Evolutionary conservation across 768 basidiomycete genomes (phyloP), one percentile per base, ranked within the genome.

Genomic region (Phlegmacium glaucopus): DNA sequence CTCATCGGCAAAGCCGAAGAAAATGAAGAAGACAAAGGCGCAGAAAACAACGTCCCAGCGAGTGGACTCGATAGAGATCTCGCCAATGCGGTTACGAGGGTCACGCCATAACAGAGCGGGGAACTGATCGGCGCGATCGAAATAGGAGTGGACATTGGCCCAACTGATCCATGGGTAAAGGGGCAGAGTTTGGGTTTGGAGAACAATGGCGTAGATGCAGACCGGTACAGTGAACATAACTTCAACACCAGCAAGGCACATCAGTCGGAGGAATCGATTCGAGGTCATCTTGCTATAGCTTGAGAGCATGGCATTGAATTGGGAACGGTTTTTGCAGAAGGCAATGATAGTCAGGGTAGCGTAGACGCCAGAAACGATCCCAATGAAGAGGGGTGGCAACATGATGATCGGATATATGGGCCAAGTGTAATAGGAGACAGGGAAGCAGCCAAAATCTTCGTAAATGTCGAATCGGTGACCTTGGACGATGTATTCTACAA

Each of bases 1-100:
- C 57, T 85, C 85, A 18, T 75, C 72, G 9, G 77, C 79, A 43
- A 84, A 77, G 1, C 83, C 84, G 56, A 87, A 87, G 69, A 82
- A 78, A n/a, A 60, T 62, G 57, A 86, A 87, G 68, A 87, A 86
- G 36, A 77, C 11, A 49, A 83, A 61, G 3, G 79, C 76, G 52
- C 74, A 77, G 28, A 72, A 51, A 7, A 79, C 51, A 13, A 68
- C 54, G 17, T 68, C 44, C 80, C 80, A 82, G 42, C 82, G 73
- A 5, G 62, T 68, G 29, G 77, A 39, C 55, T 82, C 78, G 17
- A 76, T 47, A 1, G 59, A 53, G 8, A 49, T 26, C 1, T 61
- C 61, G 4, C 22, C 49, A 15, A 50, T 46, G 8, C 46, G 45
- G 48, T 64, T 50, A n/a, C 15, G 45, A n/a, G n/a, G n/a, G n/a